Base-by-base conservation (phyloP, 371 early-diverging fungal genomes). In the Mucor ambiguus region DNA sequence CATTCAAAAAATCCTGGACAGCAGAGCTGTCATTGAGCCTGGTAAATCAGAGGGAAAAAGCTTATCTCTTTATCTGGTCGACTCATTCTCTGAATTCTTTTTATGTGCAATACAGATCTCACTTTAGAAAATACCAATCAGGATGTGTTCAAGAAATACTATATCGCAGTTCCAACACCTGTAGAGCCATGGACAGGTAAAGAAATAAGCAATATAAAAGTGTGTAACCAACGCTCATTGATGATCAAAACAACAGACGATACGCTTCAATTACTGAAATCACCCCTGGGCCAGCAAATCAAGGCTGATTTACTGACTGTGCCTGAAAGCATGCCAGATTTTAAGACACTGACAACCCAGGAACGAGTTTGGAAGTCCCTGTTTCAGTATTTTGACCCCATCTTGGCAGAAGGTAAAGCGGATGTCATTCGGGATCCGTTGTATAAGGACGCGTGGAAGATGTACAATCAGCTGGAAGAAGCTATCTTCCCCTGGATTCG, bases 361-460 rank as follows among this genome's bases (percentile, higher is more conserved):
- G 68, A 77, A 59, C 58, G 77, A 32, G 41, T 67, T 8, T 77
- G 71, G 41, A 77, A 77, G 60, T 60, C 74, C 2, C 26, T 77
- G 12, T 74, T 69, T 61, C 72, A 74, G 57, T 77, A 74, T 38
- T 60, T 77, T 7, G 77, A 77, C 43, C 75, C 69, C 18, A 64
- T 75, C 24, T 46, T 75, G 18, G 62, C 72, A 2, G 75, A 69
- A 67, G 72, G 65, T 2, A 18, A 32, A 22, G 33, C 72, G 11
- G 59, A 74, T 49, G 68, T 71, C 11, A 33, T 49, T 24, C 48
- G 46, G 10, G 69, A 74, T 37, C 62, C 60, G 24, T 18, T 29
- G 1, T 69, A 67, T 32, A 64, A 64, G 24, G 65, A 71, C 5
- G 28, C 57, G 4, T 77, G 77, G 77, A 16, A 32, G 3, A 22